phyloP scores from a whole-genome alignment of 208 protist genomes.

The Strigomonas culicis region DNA sequence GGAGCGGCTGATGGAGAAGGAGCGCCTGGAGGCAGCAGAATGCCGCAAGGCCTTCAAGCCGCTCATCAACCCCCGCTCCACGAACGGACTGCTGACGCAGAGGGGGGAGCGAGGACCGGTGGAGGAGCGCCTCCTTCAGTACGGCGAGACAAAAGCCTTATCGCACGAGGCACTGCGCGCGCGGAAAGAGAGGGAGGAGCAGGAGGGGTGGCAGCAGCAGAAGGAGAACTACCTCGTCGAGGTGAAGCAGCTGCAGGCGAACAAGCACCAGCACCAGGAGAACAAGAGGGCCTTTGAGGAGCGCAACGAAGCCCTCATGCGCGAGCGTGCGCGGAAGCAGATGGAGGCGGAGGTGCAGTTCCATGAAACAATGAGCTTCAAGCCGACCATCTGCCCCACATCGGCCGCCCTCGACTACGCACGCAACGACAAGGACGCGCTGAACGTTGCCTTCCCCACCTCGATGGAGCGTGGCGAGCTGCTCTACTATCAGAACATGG shows the following conservation, averaged over 20 bases:
- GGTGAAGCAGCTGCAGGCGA: conserved; percentile 16
- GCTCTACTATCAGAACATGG: conserved; percentile 31
- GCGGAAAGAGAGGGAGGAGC: conserved; percentile 24
- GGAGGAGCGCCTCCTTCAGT: conserved; percentile 72
- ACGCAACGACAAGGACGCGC: conserved; percentile 1
- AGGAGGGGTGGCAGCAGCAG: conserved; percentile 6
- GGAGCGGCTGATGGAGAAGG: conserved; percentile 28
- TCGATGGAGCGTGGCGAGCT: conserved; percentile 22
- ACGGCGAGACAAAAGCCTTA: conserved; percentile 46
- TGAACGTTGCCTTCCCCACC: not conserved
- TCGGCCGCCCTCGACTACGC: conserved; percentile 56
- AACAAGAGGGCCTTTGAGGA: conserved; percentile 22
- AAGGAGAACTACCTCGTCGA: not conserved
- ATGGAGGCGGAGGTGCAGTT: conserved; percentile 20
- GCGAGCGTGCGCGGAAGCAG: conserved; percentile 31
- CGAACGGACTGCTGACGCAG: conserved; percentile 11
- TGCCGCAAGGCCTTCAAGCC: conserved; percentile 49
- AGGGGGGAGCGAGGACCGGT: conserved; percentile 39
- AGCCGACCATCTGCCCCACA: conserved; percentile 55
- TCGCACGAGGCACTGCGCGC: conserved; percentile 28
- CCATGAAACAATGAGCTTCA: conserved; percentile 33
- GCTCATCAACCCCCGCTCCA: conserved; percentile 24
- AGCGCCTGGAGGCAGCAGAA: conserved; percentile 30
- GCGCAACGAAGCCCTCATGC: conserved; percentile 35
- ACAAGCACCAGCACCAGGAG: conserved; percentile 19